Conservation (phyloP, 495 filamentous ascomycete genomes). For the Penicillium coprophilum region DNA sequence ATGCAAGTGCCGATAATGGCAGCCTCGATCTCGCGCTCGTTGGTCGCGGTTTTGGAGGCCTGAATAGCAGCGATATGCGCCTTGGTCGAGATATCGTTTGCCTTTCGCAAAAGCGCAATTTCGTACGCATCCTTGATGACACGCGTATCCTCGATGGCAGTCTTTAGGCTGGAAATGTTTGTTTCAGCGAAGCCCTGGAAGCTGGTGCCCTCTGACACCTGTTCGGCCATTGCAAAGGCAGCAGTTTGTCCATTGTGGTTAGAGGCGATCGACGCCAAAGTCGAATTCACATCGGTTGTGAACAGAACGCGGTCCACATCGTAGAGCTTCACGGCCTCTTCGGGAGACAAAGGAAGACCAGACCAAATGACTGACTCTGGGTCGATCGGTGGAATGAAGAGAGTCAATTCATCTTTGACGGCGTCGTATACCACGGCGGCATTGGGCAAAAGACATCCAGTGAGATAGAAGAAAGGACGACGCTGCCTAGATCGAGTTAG, state of each 20-base stretch:
- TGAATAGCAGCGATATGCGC: conserved; percentile 73
- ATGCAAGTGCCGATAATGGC: conserved; percentile 76
- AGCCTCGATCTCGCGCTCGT: conserved; percentile 82
- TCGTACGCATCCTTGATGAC: conserved; percentile 85
- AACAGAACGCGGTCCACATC: conserved; percentile 78
- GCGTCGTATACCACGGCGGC: conserved; percentile 82
- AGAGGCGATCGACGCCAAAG: conserved; percentile 50
- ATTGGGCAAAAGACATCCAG: conserved; percentile 81
- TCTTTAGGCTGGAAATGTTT: conserved; percentile 62
- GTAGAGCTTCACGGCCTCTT: conserved; percentile 73
- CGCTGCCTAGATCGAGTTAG: conserved; percentile 57
- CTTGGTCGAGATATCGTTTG: conserved; percentile 74
- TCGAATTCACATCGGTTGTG: conserved; percentile 67
- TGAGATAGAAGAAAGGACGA: conserved; percentile 92
- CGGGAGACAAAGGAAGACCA: conserved; percentile 73
- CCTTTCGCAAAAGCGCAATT: conserved; percentile 76
- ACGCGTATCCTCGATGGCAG: conserved; percentile 73
- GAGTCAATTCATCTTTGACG: conserved; percentile 65
- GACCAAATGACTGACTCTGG: conserved; percentile 94
- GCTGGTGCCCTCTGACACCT: conserved; percentile 63
- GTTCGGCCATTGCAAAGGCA: conserved; percentile 69
- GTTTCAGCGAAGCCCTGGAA: conserved; percentile 63
- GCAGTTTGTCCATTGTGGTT: conserved; percentile 48
- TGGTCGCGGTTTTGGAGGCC: conserved; percentile 61
- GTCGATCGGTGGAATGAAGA: conserved; percentile 90